Evolutionary conservation across 768 basidiomycete genomes (phyloP).

Genomic region (Psilocybe cubensis): DNA sequence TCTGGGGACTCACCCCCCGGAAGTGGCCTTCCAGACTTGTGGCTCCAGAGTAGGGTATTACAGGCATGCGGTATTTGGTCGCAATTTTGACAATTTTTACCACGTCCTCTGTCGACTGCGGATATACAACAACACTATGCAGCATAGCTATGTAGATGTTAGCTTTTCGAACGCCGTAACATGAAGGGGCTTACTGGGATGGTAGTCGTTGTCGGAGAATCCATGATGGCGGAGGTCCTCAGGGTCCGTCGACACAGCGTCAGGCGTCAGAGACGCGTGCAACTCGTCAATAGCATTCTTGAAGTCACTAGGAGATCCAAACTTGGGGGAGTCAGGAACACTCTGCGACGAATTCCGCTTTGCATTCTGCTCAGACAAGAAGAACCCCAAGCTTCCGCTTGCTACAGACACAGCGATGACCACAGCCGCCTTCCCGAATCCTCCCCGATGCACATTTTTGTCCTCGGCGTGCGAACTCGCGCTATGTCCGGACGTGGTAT

Average conservation of each 20-base stretch:
- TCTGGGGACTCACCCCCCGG: constrained; percentile 50
- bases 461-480: constrained; percentile 7
- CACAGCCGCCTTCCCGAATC: constrained; percentile 2
- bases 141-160: background rate
- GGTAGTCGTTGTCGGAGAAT: constrained; percentile 52
- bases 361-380: background rate
- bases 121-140: constrained; percentile 69
- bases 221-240: constrained; percentile 59
- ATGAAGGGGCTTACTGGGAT: constrained; percentile 50
- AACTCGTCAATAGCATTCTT: constrained; percentile 2
- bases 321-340: background rate
- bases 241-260: constrained; percentile 48
- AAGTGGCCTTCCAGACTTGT: constrained; percentile 84
- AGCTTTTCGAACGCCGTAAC: no score
- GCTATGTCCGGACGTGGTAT: constrained; percentile 1
- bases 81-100: constrained; percentile 78
- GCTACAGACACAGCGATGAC: background rate
- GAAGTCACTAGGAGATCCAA: constrained; percentile 4
- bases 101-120: constrained; percentile 78
- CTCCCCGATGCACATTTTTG: background rate
- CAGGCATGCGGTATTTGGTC: constrained; percentile 73
- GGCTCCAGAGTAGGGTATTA: constrained; percentile 80
- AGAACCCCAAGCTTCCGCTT: constrained; percentile 5
- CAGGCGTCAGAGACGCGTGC: background rate
- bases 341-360: background rate